Base-by-base conservation (phyloP, 108 stramenopile species). In the Pseudonitzschia pungens region DNA sequence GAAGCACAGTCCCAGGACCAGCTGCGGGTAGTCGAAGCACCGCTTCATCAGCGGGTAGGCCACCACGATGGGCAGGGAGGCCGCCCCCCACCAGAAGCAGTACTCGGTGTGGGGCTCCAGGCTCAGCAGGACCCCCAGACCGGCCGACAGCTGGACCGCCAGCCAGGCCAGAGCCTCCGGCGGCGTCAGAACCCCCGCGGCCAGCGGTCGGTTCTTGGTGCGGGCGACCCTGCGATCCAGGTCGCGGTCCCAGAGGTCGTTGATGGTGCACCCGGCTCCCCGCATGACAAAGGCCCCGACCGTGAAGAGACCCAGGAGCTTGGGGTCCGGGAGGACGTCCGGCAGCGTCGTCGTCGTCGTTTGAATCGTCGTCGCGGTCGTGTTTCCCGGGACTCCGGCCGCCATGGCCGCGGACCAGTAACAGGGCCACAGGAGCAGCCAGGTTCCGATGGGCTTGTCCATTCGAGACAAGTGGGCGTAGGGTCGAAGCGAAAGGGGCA, bases 241-340 rank as follows among this genome's bases (percentile, higher is more conserved):
- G 41, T 98, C 88, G 56, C 74, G 59, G 85, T 99, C 99, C 97
- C 97, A 98, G 78, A 99, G 87, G 77, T 99, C 99, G 75, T 99
- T 99, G 68, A 99, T 97, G 45, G 96, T 98, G 83, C 99, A 99
- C 14, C 99, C 97, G 24, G 96, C 95, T 21, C 94, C 89, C 16
- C 96, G 82, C 99, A 99, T 98, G 36, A 96, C 64, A 76, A 97
- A 92, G 24, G 98, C 85, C 3, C 99, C 99, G 0, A 76, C 55
- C 22, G 76, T 87, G 64, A 96, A 93, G 8, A 90, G 65, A 2
- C 80, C 75, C 42, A 89, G 71, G 10, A 92, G 69, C 15, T 65
- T 52, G 5, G 81, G 63, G 73, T 84, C 81, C 14, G 88, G 74
- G 14, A 62, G 6, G 32, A 62, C 22, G 12, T 62, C 57, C 26